phyloP scores from a whole-genome alignment of 495 filamentous ascomycete species.

The Rhypophila decipiens region DNA sequence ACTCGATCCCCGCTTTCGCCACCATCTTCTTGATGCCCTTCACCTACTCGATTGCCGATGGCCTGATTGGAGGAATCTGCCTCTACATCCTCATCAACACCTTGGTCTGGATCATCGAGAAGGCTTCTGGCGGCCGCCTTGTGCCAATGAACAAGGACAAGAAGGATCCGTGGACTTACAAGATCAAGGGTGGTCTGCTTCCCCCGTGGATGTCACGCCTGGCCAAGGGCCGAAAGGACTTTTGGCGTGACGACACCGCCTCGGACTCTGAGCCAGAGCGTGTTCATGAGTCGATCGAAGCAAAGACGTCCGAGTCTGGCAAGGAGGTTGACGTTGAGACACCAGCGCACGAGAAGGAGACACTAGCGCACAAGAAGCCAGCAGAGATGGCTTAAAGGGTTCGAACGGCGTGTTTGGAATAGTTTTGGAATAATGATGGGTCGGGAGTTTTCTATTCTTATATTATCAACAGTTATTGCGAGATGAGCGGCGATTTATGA shows the following conservation, averaged over 20 bases:
- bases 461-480: too few relatives aligned
- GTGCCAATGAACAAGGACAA: conserved; percentile 64
- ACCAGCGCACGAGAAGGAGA: not conserved
- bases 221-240: conserved; percentile 51
- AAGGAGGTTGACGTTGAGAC: not conserved
- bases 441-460: too few relatives aligned
- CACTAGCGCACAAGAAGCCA: conserved; percentile 4
- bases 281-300: conserved; percentile 8
- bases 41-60: conserved; percentile 73
- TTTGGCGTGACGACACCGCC: conserved; percentile 14
- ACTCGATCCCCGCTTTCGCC: conserved; percentile 72
- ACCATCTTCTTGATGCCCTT: conserved; percentile 83
- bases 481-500: too few relatives aligned
- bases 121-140: conserved; percentile 57
- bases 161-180: conserved; percentile 69
- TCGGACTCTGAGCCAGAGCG: conserved; percentile 1
- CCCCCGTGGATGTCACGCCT: conserved; percentile 62
- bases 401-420: too few relatives aligned
- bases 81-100: conserved; percentile 66
- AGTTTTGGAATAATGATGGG: too few relatives aligned
- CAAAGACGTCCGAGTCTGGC: conserved; percentile 6
- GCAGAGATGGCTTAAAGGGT: too few relatives aligned
- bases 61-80: conserved; percentile 68
- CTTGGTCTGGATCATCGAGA: conserved; percentile 57
- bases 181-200: conserved; percentile 58